Conservation (phyloP, 2,329 filamentous ascomycete species). For the Dothideomycetes sp. region DNA sequence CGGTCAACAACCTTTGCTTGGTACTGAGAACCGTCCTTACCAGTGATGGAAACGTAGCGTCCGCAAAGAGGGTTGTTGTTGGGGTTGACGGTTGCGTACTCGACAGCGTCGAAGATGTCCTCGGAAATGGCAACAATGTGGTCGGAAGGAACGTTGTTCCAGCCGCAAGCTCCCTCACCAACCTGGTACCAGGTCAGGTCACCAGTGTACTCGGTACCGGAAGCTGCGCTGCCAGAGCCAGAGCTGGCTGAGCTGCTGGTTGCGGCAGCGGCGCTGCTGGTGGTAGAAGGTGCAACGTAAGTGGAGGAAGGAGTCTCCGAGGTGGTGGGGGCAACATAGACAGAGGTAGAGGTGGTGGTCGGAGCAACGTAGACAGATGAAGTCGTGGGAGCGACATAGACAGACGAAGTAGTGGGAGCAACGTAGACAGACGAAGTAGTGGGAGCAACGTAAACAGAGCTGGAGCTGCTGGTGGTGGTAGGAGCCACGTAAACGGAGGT, state of each 20-base stretch:
- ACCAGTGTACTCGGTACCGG: conserved; percentile 37
- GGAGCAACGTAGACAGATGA: conserved; percentile 15
- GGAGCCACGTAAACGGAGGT: conserved; percentile 6
- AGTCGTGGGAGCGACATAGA: conserved; percentile 13
- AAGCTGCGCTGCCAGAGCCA: conserved; percentile 16
- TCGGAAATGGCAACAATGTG: conserved; percentile 60
- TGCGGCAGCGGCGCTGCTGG: conserved; percentile 11
- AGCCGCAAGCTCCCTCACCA: conserved; percentile 59
- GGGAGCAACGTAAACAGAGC: conserved; percentile 15
- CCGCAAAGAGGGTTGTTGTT: conserved; percentile 64
- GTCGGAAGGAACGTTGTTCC: conserved; percentile 43
- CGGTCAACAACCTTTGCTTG: conserved; percentile 59
- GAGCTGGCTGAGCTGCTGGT: conserved; percentile 11
- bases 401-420: conserved; percentile 13
- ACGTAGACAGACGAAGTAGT: conserved; percentile 10
- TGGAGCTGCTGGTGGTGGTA: conserved; percentile 3
- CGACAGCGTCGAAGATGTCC: conserved; percentile 47
- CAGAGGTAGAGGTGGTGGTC: conserved; percentile 13
- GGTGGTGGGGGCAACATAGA: conserved; percentile 11
- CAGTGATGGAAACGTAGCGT: conserved; percentile 51
- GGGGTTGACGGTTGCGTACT: conserved; percentile 24
- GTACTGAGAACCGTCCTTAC: conserved; percentile 45
- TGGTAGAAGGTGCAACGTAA: conserved; percentile 10
- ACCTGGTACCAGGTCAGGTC: conserved; percentile 66
- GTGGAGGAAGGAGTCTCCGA: conserved; percentile 12